phyloP scores from a whole-genome alignment of 805 yeast genomes.

The Metschnikowia dekortorum region DNA sequence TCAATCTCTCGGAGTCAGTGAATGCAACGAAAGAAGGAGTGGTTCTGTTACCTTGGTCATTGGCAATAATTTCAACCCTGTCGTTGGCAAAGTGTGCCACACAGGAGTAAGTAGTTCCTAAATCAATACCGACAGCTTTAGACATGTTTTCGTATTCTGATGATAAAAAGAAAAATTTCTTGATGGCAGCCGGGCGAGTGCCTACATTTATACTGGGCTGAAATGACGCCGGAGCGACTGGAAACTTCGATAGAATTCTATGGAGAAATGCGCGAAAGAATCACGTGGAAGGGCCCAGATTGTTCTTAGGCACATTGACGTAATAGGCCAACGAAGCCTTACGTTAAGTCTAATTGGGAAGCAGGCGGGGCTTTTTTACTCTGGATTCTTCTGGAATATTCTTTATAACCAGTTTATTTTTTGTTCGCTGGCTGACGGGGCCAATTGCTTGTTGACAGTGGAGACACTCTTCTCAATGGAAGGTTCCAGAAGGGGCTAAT shows the following conservation, averaged over 20 bases:
- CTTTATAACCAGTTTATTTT: background rate
- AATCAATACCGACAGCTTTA: conserved; percentile 31
- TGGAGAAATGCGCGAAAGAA: conserved; percentile 2
- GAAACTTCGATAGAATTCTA: conserved; percentile 18
- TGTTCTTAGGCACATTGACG: conserved; percentile 4
- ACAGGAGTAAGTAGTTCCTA: conserved; percentile 33
- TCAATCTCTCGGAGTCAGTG: conserved; percentile 31
- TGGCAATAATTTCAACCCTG: conserved; percentile 31
- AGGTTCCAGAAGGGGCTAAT: background rate
- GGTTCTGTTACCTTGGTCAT: conserved; percentile 33
- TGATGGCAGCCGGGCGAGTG: background rate
- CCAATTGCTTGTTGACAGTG: background rate
- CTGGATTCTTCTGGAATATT: background rate
- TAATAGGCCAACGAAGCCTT: background rate
- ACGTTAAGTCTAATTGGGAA: background rate
- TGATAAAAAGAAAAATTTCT: conserved; percentile 3
- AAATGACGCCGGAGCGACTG: conserved; percentile 5
- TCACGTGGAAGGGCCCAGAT: conserved; percentile 9
- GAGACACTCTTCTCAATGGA: background rate
- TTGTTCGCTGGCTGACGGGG: background rate
- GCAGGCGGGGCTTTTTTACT: background rate
- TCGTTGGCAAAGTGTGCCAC: conserved; percentile 32
- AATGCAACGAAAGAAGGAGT: conserved; percentile 31
- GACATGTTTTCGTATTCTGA: conserved; percentile 18
- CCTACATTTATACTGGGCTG: conserved; percentile 4